These are phyloP conservation scores for Phylloporus sp. DNA, from an alignment of 768 basidiomycete genomes.

Conservation along the genomic window DNA sequence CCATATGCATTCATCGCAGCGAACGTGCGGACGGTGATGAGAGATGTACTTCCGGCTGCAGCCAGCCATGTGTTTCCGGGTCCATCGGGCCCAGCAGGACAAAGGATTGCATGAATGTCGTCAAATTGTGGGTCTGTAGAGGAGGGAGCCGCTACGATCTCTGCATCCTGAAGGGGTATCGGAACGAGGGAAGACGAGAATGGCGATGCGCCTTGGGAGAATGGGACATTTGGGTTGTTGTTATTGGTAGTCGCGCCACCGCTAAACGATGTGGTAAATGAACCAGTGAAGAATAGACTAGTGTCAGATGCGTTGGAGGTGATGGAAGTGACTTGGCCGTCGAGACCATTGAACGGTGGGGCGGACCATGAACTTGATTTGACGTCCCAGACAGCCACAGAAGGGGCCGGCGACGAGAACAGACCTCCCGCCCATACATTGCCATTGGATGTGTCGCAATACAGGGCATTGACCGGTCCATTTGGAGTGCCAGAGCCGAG, in stretches of 20 bases:
- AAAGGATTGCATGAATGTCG: constrained; percentile 69
- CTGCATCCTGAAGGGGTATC: constrained; percentile 60
- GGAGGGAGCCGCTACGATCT: constrained; percentile 58
- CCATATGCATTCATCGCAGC: constrained; percentile 72
- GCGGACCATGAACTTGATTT: constrained; percentile 66
- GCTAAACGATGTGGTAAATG: constrained; percentile 73
- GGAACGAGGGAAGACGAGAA: constrained; percentile 90
- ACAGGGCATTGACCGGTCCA: constrained; percentile 67
- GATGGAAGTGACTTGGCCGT: constrained; percentile 71
- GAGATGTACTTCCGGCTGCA: constrained; percentile 61
- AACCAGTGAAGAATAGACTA: constrained; percentile 85
- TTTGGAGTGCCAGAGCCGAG: constrained; percentile 70
- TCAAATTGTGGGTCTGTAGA: constrained; percentile 56
- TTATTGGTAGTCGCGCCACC: constrained; percentile 51
- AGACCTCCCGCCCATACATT: constrained; percentile 78
- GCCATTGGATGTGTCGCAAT: constrained; percentile 64
- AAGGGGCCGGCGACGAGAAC: constrained; percentile 63
- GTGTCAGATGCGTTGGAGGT: constrained; percentile 63
- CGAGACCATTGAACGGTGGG: constrained; percentile 78
- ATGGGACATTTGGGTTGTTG: constrained; percentile 84
- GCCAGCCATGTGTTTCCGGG: constrained; percentile 84
- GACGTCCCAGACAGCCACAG: constrained; percentile 70
- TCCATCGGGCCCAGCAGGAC: constrained; percentile 80
- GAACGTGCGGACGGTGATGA: constrained; percentile 77
- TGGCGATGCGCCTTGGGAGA: constrained; percentile 75